Conservation (phyloP, 2,329 filamentous ascomycete genomes). For the Cytospora schulzeri region DNA sequence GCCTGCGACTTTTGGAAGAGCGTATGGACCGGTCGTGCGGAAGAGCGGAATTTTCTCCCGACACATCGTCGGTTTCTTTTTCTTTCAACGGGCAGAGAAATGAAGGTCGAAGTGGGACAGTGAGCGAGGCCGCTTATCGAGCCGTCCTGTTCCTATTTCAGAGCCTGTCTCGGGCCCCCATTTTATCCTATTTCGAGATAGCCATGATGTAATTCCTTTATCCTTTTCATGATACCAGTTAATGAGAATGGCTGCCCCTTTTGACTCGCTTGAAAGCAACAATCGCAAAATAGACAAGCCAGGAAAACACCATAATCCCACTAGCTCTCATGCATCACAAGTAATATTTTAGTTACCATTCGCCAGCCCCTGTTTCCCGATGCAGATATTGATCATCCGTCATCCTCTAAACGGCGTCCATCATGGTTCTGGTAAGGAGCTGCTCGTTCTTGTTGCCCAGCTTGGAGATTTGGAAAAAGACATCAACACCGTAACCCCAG, state of each 20-base stretch:
- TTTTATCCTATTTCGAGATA: conserved; percentile 34
- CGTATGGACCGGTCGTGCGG: conserved; percentile 22
- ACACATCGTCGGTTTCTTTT: conserved; percentile 27
- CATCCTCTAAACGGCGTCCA: conserved; percentile 67
- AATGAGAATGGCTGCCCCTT: conserved; percentile 42
- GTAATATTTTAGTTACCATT: not conserved
- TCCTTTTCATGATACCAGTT: conserved; percentile 52
- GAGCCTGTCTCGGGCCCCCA: conserved; percentile 23
- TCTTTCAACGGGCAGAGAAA: conserved; percentile 24
- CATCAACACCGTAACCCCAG: conserved; percentile 94
- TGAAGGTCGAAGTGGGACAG: conserved; percentile 20
- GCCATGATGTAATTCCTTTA: conserved; percentile 52
- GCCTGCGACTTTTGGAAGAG: conserved; percentile 22
- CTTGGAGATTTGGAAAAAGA: conserved; percentile 93
- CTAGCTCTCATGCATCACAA: not conserved
- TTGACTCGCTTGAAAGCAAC: conserved; percentile 15
- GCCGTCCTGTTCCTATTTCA: conserved; percentile 21
- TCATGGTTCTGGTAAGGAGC: conserved; percentile 73
- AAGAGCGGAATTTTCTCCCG: conserved; percentile 22
- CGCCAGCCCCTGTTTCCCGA: not conserved
- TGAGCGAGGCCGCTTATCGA: conserved; percentile 17
- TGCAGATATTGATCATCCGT: not conserved
- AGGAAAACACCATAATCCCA: not conserved
- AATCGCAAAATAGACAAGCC: conserved; percentile 12
- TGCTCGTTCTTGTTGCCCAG: conserved; percentile 98